Percentiles rank a stretch among this genome's conserved stretches.
Conservation (phyloP, 1,284 basidiomycete genomes). For the Somion occarium region DNA sequence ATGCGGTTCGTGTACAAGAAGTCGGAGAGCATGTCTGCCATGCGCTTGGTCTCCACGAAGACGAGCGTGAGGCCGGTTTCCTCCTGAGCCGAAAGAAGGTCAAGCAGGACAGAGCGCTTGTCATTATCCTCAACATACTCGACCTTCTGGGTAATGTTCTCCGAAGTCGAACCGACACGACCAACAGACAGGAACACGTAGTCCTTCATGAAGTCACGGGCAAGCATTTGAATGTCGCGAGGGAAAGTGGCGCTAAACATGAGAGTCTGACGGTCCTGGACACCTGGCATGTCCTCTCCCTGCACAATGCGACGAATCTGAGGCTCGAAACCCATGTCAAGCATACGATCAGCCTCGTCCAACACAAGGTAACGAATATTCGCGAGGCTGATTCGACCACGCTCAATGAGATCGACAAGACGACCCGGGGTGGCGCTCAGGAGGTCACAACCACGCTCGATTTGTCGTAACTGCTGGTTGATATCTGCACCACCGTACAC, state of each 20-base stretch:
- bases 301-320: conserved; percentile 98
- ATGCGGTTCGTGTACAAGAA: conserved; percentile 87
- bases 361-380: conserved; percentile 98
- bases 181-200: conserved; percentile 99
- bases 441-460: conserved; percentile 96
- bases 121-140: conserved; percentile 98
- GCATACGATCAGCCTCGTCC: conserved; percentile 99
- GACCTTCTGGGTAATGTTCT: conserved; percentile 99
- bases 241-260: conserved; percentile 99
- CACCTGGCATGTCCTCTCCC: conserved; percentile 96
- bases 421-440: conserved; percentile 98
- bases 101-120: conserved; percentile 95
- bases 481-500: conserved; percentile 99
- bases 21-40: conserved; percentile 98
- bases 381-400: conserved; percentile 92
- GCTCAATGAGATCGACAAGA: conserved; percentile 95
- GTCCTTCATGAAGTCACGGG: conserved; percentile 92
- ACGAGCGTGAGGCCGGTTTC: conserved; percentile 84
- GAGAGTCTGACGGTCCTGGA: conserved; percentile 92
- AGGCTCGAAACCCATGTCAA: conserved; percentile 99
- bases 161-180: conserved; percentile 96
- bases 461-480: conserved; percentile 87
- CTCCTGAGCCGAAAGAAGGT: conserved; percentile 83
- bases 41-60: conserved; percentile 99
- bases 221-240: conserved; percentile 97